Conservation (phyloP, 2,329 filamentous ascomycete species). For the Clonostachys rhizophaga region DNA sequence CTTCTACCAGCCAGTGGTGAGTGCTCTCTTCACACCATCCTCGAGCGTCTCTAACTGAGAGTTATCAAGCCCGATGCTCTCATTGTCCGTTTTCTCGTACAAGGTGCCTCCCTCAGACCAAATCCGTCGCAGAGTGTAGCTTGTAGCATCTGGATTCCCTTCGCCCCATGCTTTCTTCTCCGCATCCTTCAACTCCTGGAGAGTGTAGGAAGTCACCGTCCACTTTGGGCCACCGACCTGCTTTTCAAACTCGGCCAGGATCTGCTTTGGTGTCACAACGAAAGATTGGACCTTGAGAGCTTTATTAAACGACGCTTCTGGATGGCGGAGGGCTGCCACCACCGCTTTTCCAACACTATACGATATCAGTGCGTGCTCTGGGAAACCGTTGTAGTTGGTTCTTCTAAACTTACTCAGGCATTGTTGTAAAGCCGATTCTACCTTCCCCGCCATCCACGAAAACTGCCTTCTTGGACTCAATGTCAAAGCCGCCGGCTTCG, state of each 20-base stretch:
- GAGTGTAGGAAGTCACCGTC: background rate
- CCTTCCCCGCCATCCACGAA: background rate
- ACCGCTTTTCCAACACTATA: too few species aligned
- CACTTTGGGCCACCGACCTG: slow-evolving; percentile 2
- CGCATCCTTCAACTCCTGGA: background rate
- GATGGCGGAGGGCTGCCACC: background rate
- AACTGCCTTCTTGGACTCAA: background rate
- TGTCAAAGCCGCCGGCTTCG: background rate
- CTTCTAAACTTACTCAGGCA: background rate
- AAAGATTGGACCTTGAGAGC: background rate
- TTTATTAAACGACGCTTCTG: background rate
- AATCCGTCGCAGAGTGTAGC: background rate
- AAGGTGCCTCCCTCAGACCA: background rate
- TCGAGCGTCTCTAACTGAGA: too few species aligned
- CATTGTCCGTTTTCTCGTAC: background rate
- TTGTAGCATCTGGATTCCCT: background rate
- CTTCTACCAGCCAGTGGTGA: too few species aligned
- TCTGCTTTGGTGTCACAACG: background rate
- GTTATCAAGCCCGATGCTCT: background rate
- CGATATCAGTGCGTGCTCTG: too few species aligned
- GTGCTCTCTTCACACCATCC: too few species aligned
- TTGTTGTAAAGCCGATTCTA: background rate
- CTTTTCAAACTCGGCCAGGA: background rate
- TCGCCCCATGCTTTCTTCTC: background rate
- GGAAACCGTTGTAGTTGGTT: too few species aligned